phyloP scores from a whole-genome alignment of 1,284 basidiomycete species.

The Taiwanofungus camphoratus region DNA sequence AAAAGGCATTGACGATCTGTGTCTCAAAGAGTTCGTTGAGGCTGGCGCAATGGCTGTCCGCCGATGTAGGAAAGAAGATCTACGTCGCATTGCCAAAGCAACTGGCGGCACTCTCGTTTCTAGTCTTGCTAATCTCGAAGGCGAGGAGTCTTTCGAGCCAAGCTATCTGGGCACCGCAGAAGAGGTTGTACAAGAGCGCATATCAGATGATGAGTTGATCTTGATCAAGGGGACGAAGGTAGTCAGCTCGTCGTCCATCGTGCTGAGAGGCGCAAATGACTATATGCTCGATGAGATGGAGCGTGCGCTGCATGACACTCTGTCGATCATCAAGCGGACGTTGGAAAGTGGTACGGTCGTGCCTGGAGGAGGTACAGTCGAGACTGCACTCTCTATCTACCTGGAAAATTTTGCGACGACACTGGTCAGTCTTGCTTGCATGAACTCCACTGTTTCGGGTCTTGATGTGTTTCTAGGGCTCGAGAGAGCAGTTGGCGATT shows the following conservation, averaged over 20 bases:
- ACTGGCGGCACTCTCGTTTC: constrained; percentile 94
- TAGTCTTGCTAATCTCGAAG: constrained; percentile 93
- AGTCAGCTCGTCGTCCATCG: constrained; percentile 89
- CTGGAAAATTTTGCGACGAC: constrained; percentile 99
- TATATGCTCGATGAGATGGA: constrained; percentile 99
- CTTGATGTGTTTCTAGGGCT: constrained; percentile 56
- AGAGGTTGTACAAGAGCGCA: constrained; percentile 94
- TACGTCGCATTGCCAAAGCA: constrained; percentile 94
- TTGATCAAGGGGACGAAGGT: constrained; percentile 97
- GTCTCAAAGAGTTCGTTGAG: constrained; percentile 98
- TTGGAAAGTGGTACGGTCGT: constrained; percentile 95
- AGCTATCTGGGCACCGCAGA: constrained; percentile 88
- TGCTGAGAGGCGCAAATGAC: constrained; percentile 96
- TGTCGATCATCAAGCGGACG: constrained; percentile 96
- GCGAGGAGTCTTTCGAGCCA: constrained; percentile 96
- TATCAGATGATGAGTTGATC: constrained; percentile 98
- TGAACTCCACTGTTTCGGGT: not conserved
- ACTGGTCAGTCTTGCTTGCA: constrained; percentile 53
- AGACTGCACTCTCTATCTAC: constrained; percentile 96
- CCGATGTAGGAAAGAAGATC: constrained; percentile 96
- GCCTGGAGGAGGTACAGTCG: constrained; percentile 96
- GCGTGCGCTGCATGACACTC: constrained; percentile 89
- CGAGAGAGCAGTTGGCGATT: constrained; percentile 96
- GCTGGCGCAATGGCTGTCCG: constrained; percentile 99
- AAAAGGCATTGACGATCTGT: constrained; percentile 98